Conservation (phyloP, 345 rosid genomes). For the Erodium maritimum region DNA sequence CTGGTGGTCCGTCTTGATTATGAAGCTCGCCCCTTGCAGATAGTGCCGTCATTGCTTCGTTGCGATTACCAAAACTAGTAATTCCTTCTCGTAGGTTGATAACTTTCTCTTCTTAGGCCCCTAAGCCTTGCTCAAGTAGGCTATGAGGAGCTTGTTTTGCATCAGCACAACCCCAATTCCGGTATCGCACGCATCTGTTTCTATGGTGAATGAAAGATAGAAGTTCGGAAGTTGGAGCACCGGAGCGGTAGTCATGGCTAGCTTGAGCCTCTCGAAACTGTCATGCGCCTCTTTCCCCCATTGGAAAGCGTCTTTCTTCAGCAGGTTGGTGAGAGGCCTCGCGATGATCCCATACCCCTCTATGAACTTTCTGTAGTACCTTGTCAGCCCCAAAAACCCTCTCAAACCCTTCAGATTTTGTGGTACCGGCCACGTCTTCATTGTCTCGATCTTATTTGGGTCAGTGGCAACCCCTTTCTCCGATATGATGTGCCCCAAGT, state of each 20-base stretch:
- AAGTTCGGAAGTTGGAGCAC: too few relatives aligned
- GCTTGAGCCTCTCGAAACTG: too few relatives aligned
- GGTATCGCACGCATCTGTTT: too few relatives aligned
- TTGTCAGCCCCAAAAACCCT: conserved; percentile 1
- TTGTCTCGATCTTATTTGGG: background rate
- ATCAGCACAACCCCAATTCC: background rate
- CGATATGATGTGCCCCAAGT: background rate
- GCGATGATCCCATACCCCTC: background rate
- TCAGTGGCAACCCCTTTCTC: background rate
- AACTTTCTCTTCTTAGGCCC: background rate
- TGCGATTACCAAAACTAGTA: background rate
- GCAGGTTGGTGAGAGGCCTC: too few relatives aligned
- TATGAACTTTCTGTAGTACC: background rate
- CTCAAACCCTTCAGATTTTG: background rate
- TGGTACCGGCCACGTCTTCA: background rate
- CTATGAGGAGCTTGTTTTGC: background rate
- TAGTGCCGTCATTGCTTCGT: too few relatives aligned
- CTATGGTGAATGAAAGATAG: too few relatives aligned
- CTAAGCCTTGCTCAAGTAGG: background rate
- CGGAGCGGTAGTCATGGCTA: too few relatives aligned
- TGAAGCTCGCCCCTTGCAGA: too few relatives aligned
- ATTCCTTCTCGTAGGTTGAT: conserved; percentile 1
- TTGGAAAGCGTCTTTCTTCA: too few relatives aligned
- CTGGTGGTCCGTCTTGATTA: too few relatives aligned
- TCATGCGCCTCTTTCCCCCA: too few relatives aligned